Base-by-base conservation (phyloP, 306 rosid species). In the Dalbergia cultrata region DNA sequence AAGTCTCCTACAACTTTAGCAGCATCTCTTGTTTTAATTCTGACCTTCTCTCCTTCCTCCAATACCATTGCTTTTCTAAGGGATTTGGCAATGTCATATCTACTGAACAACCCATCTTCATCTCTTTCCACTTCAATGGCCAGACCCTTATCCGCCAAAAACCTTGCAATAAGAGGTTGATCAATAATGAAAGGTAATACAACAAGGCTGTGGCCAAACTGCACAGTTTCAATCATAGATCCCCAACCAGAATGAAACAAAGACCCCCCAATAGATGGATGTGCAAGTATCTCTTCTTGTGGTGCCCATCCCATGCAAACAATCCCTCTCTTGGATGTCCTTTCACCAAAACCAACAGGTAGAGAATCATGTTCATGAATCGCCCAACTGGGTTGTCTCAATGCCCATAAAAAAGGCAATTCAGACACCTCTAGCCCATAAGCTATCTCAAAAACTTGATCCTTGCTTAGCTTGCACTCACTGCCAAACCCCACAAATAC, bases 401-500 rank as follows among this genome's bases (percentile, higher is more conserved):
- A 66, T 59, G 78, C 60, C 91, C 90, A 88, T 0, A 88, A 10
- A 61, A 90, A 90, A 4, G 86, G 78, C 45, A 90, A 18, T 54
- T 76, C 39, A 4, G 88, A 88, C 9, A 70, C 71, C 71, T 90
- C 90, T 3, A 90, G 33, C 18, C 89, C 90, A 62, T 47, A 37
- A 22, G 89, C 92, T 62, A 90, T 82, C 83, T 83, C 87, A 54
- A 56, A 70, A 56, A 81, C 65, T 67, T 88, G 81, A 9, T 86
- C 87, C 18, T 65, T 85, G 9, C 77, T 78, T 5, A 88, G 59
- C 21, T 74, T 86, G 14, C 75, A 88, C 64, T 88, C 92, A 53
- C 84, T 88, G 11, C 89, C 89, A 70, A 86, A 88, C 22, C 88
- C 88, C 0, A 85, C 88, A 64, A 86, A 88, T 5, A 84, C 82